phyloP scores from a whole-genome alignment of 2,329 filamentous ascomycete genomes.

The Mycosphaerelloides madeirae region DNA sequence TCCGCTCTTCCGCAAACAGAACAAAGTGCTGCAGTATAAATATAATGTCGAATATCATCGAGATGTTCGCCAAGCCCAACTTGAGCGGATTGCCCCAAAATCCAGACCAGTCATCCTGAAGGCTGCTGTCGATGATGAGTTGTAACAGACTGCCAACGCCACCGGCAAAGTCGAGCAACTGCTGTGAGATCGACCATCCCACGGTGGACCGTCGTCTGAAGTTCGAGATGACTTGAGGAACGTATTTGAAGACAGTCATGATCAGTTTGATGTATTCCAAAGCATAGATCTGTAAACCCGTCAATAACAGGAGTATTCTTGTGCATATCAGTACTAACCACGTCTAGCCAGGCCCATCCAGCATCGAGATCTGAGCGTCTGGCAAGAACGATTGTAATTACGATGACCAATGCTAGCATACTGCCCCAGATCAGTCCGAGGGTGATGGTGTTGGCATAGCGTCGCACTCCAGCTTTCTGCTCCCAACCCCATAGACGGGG shows the following conservation, averaged over 20 bases:
- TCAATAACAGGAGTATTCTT: constrained; percentile 9
- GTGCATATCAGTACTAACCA: constrained; percentile 49
- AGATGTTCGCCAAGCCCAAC: constrained; percentile 78
- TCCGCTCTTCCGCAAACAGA: constrained; percentile 51
- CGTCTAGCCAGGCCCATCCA: constrained; percentile 61
- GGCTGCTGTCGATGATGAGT: constrained; percentile 75
- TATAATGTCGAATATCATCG: constrained; percentile 76
- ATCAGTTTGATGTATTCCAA: constrained; percentile 85
- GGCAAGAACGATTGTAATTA: constrained; percentile 45
- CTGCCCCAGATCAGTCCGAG: constrained; percentile 67
- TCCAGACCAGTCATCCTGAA: constrained; percentile 84
- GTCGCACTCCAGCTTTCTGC: constrained; percentile 43
- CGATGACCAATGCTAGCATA: constrained; percentile 51
- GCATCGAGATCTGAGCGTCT: constrained; percentile 41
- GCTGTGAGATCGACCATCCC: constrained; percentile 82
- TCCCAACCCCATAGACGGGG: constrained; percentile 71
- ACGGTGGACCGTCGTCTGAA: constrained; percentile 76
- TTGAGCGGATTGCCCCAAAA: constrained; percentile 90
- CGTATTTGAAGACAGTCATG: constrained; percentile 87
- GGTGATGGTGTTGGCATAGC: constrained; percentile 58
- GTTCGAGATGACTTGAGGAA: constrained; percentile 81
- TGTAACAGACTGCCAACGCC: constrained; percentile 78
- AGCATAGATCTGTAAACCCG: constrained; percentile 51
- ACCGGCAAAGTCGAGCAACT: constrained; percentile 77
- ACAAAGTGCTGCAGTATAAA: constrained; percentile 89